Conservation (phyloP, 768 basidiomycete species). For the Leccinum rimulosum region DNA sequence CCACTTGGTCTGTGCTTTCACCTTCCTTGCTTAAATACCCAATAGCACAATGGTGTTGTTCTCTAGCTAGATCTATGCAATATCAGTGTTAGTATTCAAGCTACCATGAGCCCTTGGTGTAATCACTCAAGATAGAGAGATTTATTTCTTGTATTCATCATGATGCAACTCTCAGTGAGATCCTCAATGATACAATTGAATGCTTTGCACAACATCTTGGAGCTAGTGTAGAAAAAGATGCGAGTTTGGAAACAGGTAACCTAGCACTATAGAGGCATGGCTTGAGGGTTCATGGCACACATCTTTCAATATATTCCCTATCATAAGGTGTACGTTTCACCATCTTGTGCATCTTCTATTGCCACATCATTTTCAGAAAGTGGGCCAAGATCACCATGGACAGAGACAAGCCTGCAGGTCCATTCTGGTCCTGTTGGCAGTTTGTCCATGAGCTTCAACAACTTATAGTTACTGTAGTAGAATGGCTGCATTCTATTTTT, state of each 20-base stretch:
- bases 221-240: background rate
- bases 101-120: no score
- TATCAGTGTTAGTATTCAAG: no score
- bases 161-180: no score
- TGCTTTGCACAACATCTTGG: no score
- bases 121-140: no score
- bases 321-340: background rate
- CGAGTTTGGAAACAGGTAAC: background rate
- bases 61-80: no score
- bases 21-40: no score
- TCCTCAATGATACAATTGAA: background rate
- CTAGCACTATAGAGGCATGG: background rate
- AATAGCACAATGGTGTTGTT: no score
- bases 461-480: background rate
- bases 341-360: background rate
- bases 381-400: background rate
- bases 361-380: background rate
- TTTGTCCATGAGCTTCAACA: background rate
- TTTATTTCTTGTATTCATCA: no score
- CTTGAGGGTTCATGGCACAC: fast-evolving
- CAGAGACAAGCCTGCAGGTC: background rate
- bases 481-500: background rate
- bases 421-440: background rate
- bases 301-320: background rate
- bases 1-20: no score